Base-by-base conservation (phyloP, 495 filamentous ascomycete species). In the Neohortaea acidophila region DNA sequence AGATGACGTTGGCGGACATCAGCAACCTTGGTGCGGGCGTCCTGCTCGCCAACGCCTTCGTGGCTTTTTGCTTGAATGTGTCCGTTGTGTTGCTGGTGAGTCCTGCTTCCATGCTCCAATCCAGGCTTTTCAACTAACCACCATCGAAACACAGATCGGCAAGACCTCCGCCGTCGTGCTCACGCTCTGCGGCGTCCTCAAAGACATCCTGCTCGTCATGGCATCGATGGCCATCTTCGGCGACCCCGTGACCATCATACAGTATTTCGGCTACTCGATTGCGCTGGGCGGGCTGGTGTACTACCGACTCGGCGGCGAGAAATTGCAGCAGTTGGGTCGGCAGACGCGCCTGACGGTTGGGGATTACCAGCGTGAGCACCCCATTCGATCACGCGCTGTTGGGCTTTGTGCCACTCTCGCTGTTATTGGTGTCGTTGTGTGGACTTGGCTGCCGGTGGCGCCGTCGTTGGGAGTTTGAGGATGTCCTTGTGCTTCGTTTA, bases 121-220 rank as follows among this genome's bases (percentile, higher is more conserved):
- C 40, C 52, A n/a, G n/a, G 36, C 47, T 33, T 1, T n/a, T n/a
- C n/a, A n/a, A n/a, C n/a, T n/a, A n/a, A n/a, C n/a, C n/a, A n/a
- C n/a, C n/a, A n/a, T n/a, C n/a, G n/a, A n/a, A n/a, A n/a, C 18
- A 14, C 47, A 93, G 84, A 96, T 96, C 59, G 87, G 87, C 61
- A 86, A 83, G 66, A 96, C 87, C 14, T 94, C 86, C 0, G 86
- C 84, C 30, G 71, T 96, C 28, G 84, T 93, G 53, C 81, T 93
- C 58, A 94, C 87, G 19, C 79, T 96, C 34, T 94, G 82, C 61
- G 87, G 87, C 65, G 85, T 96, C 42, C 74, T 94, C 52, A 96
- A 96, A 70, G 87, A 96, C 66, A 85, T 96, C 46, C 72, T 96
- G 40, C 79, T 96, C 19, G 84, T 96, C 28, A 63, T 67, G 33